Evolutionary conservation across 768 basidiomycete genomes (phyloP), one percentile per base, ranked within the genome.

Genomic region (Kwoniella mangroviensis): DNA sequence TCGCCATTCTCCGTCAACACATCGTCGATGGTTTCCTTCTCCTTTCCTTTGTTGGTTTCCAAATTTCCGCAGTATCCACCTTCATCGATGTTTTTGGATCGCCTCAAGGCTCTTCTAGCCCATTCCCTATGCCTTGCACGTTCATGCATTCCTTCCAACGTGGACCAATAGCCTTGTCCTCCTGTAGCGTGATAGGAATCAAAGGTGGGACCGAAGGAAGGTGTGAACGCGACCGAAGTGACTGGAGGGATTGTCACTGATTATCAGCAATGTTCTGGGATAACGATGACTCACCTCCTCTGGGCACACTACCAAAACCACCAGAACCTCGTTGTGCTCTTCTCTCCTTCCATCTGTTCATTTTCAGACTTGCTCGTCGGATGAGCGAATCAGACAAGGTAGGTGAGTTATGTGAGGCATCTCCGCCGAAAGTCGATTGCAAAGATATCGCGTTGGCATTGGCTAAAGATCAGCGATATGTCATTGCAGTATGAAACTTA

Each of bases 171-270:
- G 1, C 77, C 68, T 58, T 69, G 59, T 22, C 41, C 76, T 15
- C 77, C 76, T 22, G 75, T 45, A 12, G 69, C 68, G 42, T 54
- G 59, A 4, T 73, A 71, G n/a, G 79, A 80, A 56, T 82, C 81
- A 26, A 63, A 75, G 2, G 72, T 76, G 0, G 81, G 79, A 2
- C 76, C 80, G 65, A 81, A 82, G 0, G 75, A 63, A 17, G 81
- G 79, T 1, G 75, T 80, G 63, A 77, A 82, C 3, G 66, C 26
- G 6, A 65, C 45, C 3, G 55, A 4, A 0, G 70, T 52, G 17
- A 65, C 55, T 11, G 52, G 55, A 45, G 74, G 72, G 11, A 75
- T 63, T 7, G 64, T 53, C 19, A 75, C 73, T 75, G 52, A 9
- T n/a, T n/a, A 9, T 63, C 41, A 61, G 34, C 24, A 7, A 41